Conservation (phyloP, 495 filamentous ascomycete genomes). For the Neurospora sp. region DNA sequence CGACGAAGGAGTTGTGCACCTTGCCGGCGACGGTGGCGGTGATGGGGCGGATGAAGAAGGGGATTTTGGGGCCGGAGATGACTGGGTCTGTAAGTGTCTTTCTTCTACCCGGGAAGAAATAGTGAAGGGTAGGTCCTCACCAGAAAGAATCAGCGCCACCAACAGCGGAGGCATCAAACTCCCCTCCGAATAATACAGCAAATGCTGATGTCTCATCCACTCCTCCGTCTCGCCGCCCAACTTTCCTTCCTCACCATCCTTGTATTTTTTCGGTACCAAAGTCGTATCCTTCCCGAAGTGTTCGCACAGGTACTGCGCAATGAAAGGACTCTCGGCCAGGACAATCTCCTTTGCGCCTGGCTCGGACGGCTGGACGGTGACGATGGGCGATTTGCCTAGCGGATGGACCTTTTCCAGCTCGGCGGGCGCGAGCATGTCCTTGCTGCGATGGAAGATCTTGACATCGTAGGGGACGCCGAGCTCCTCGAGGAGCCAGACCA, state of each 20-base stretch:
- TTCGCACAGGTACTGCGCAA: conserved; percentile 71
- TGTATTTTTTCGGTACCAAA: conserved; percentile 56
- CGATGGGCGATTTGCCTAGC: conserved; percentile 72
- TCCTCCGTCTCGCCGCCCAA: conserved; percentile 62
- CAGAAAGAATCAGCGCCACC: conserved; percentile 5
- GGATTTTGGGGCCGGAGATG: conserved; percentile 53
- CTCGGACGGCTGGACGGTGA: conserved; percentile 42
- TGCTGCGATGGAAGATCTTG: conserved; percentile 58
- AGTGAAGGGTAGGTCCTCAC: background rate
- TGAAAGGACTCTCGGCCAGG: conserved; percentile 70
- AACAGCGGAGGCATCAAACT: conserved; percentile 19
- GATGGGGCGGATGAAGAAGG: conserved; percentile 81
- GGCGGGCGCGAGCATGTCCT: conserved; percentile 51
- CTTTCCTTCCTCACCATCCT: conserved; percentile 40
- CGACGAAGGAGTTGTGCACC: conserved; percentile 49
- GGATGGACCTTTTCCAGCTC: conserved; percentile 72
- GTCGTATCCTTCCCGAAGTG: conserved; percentile 42
- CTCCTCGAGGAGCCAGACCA: conserved; percentile 85
- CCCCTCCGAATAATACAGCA: conserved; percentile 73
- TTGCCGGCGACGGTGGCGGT: conserved; percentile 52
- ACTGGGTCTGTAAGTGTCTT: background rate
- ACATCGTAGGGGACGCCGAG: conserved; percentile 69
- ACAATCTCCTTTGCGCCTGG: conserved; percentile 38
- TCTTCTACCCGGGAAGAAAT: background rate
- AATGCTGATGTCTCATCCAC: conserved; percentile 68